A percentile compares a stretch with the other conserved stretches of the same genome.
Conservation (phyloP, 1,139 yeast genomes). For the Kurtzmaniella natalensis region DNA sequence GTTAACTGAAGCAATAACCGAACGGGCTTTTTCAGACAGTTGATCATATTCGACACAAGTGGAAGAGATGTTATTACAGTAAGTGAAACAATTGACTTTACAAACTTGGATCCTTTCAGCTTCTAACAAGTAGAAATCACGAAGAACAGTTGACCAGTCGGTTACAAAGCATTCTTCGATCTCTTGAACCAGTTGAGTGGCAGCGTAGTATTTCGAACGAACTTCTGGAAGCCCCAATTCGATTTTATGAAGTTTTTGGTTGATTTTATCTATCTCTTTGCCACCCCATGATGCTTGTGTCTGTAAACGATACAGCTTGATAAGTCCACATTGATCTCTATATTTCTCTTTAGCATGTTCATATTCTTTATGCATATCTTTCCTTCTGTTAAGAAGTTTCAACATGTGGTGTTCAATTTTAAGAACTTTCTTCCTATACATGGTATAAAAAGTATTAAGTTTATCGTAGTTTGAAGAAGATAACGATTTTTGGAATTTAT, state of each 20-base stretch:
- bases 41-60: constrained; percentile 79
- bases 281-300: constrained; percentile 69
- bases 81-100: constrained; percentile 79
- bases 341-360: constrained; percentile 49
- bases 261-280: constrained; percentile 65
- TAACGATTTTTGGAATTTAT: constrained; percentile 30
- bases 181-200: constrained; percentile 57
- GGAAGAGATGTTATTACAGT: constrained; percentile 70
- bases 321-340: constrained; percentile 54
- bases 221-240: constrained; percentile 43
- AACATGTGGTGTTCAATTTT: constrained; percentile 35
- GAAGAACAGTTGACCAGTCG: constrained; percentile 75
- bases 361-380: constrained; percentile 28
- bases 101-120: constrained; percentile 71
- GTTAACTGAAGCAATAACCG: constrained; percentile 64
- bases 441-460: constrained; percentile 24
- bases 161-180: constrained; percentile 68
- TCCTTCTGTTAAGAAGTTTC: constrained; percentile 25
- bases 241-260: constrained; percentile 56
- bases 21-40: constrained; percentile 65
- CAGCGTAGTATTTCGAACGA: constrained; percentile 56
- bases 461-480: constrained; percentile 32
- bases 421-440: constrained; percentile 27
- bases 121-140: constrained; percentile 71
- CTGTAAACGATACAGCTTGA: constrained; percentile 58